Evolutionary conservation across 2,329 filamentous ascomycete genomes (phyloP).

Genomic region (Fusarium clavum): DNA sequence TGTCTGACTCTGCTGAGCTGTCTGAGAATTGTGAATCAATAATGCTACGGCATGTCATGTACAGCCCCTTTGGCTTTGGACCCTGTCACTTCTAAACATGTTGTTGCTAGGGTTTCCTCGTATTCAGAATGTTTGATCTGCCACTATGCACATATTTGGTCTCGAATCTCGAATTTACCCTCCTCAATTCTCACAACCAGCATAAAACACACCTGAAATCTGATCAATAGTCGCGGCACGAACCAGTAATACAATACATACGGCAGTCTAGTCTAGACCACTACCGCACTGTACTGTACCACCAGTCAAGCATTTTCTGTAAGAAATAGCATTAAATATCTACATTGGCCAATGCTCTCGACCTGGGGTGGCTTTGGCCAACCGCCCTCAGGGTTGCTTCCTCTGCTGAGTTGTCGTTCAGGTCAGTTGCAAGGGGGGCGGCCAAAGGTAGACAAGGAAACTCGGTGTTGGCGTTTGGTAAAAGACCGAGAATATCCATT

Average conservation of each 20-base stretch:
- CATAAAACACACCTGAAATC: slow-evolving; percentile 34
- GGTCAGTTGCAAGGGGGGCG: slow-evolving; percentile 9
- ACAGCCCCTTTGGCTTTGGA: slow-evolving; percentile 2
- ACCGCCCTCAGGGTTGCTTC: slow-evolving; percentile 30
- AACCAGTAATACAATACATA: background rate
- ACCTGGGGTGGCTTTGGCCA: slow-evolving; percentile 39
- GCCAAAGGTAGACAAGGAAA: slow-evolving; percentile 22
- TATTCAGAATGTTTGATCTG: slow-evolving; percentile 36
- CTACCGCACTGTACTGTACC: background rate
- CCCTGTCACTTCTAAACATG: slow-evolving; percentile 27
- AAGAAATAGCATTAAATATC: slow-evolving; percentile 30
- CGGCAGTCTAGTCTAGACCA: background rate
- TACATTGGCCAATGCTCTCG: slow-evolving; percentile 30
- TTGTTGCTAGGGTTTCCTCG: slow-evolving; percentile 20
- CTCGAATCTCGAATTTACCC: slow-evolving; percentile 18
- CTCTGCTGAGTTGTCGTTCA: slow-evolving; percentile 10
- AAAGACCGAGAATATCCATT: slow-evolving; percentile 24
- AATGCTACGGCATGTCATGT: background rate
- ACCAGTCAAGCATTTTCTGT: slow-evolving; percentile 11
- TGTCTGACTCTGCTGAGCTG: background rate
- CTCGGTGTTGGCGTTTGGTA: slow-evolving; percentile 14
- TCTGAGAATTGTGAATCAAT: slow-evolving; percentile 13
- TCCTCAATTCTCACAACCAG: slow-evolving; percentile 9
- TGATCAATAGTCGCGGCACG: slow-evolving; percentile 21
- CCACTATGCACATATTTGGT: slow-evolving; percentile 12